Conservation (phyloP, 2,329 filamentous ascomycete genomes). For the Pseudocercospora fijiensis region DNA sequence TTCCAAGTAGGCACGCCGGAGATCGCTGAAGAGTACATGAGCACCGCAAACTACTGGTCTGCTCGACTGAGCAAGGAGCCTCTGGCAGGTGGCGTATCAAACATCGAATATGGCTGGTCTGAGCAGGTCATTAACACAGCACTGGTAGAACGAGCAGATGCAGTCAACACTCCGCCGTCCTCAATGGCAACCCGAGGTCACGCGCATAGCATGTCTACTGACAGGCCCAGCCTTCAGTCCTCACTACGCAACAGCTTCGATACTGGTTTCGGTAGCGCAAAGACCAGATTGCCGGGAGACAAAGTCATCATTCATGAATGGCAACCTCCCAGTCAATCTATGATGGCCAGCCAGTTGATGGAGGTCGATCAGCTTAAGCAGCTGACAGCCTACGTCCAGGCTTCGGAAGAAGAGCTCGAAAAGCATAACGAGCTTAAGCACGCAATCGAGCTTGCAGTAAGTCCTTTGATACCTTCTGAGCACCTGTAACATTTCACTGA, state of each 20-base stretch:
- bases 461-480: slow-evolving; percentile 30
- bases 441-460: slow-evolving; percentile 77
- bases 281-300: slow-evolving; percentile 76
- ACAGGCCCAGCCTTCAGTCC: slow-evolving; percentile 39
- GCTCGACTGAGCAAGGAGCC: slow-evolving; percentile 92
- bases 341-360: slow-evolving; percentile 75
- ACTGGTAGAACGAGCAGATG: slow-evolving; percentile 38
- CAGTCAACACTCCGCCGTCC: slow-evolving; percentile 35
- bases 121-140: slow-evolving; percentile 69
- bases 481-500: slow-evolving; percentile 12
- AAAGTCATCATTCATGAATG: slow-evolving; percentile 81
- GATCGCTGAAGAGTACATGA: slow-evolving; percentile 91
- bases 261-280: slow-evolving; percentile 48
- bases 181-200: slow-evolving; percentile 32
- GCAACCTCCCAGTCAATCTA: slow-evolving; percentile 83
- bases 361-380: slow-evolving; percentile 79
- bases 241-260: slow-evolving; percentile 62
- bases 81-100: slow-evolving; percentile 86
- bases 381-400: slow-evolving; percentile 75
- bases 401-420: slow-evolving; percentile 81
- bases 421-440: slow-evolving; percentile 84
- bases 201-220: slow-evolving; percentile 30
- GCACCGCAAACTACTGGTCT: slow-evolving; percentile 96
- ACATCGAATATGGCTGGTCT: slow-evolving; percentile 97
- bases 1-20: slow-evolving; percentile 96